Evolutionary conservation across 2,329 filamentous ascomycete species (phyloP).

Genomic region (Chrysoporthe puriensis): DNA sequence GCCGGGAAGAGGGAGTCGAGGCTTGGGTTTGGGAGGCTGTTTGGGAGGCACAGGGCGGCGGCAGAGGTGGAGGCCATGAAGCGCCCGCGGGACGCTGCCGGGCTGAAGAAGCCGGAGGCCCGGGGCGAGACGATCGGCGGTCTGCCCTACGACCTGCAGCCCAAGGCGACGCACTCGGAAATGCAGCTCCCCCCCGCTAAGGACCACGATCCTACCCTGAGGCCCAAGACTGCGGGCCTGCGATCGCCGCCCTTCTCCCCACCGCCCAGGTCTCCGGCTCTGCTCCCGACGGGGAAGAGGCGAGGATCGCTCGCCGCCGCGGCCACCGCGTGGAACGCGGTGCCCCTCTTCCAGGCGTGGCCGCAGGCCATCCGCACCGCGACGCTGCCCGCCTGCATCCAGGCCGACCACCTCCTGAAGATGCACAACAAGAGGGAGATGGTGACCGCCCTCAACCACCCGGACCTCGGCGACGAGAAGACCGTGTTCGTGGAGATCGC

Average conservation of each 20-base stretch:
- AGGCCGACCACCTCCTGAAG: slow-evolving; percentile 71
- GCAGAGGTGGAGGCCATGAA: slow-evolving; percentile 40
- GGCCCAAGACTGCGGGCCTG: slow-evolving; percentile 18
- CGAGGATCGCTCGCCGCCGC: slow-evolving; percentile 40
- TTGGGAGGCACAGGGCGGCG: slow-evolving; percentile 48
- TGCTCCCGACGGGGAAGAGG: slow-evolving; percentile 15
- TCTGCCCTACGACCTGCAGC: slow-evolving; percentile 21
- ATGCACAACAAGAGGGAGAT: slow-evolving; percentile 56
- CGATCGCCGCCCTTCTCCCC: slow-evolving; percentile 22
- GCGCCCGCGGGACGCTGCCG: slow-evolving; percentile 9
- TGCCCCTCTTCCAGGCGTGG: slow-evolving; percentile 85
- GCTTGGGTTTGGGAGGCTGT: slow-evolving; percentile 55
- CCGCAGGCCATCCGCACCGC: slow-evolving; percentile 80
- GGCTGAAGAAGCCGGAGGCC: slow-evolving; percentile 14
- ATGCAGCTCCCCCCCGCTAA: slow-evolving; percentile 19
- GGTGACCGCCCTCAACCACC: slow-evolving; percentile 20
- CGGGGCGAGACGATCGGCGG: slow-evolving; percentile 16
- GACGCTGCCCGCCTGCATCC: slow-evolving; percentile 67
- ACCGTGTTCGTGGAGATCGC: slow-evolving; percentile 43
- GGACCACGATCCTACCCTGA: slow-evolving; percentile 6
- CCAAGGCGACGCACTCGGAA: slow-evolving; percentile 20
- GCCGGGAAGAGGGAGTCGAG: slow-evolving; percentile 54
- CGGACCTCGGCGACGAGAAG: slow-evolving; percentile 26
- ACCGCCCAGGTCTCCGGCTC: slow-evolving; percentile 30
- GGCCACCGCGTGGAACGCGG: slow-evolving; percentile 61